Evolutionary conservation across 805 yeast species (phyloP), one percentile per base, ranked within the genome.

Genomic region (Sugiyamaella mastotermitis): DNA sequence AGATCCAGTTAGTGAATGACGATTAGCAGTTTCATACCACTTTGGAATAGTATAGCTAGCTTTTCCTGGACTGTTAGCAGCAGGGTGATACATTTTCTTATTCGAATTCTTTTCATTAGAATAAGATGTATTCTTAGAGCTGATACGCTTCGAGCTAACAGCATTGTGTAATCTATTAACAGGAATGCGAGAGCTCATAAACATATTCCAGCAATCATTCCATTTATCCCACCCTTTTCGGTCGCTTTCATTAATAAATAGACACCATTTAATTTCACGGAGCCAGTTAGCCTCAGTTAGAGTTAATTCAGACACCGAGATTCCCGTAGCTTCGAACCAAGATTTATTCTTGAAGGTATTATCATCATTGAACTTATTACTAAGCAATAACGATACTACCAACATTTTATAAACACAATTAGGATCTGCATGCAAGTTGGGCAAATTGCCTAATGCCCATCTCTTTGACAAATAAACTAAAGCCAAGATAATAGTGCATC

Each of bases 321-420:
- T 71, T 14, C 94, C 94, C 4, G 96, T 83, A n/a, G 97, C 97
- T 45, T 86, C 87, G 29, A 86, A 75, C 98, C 98, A 90, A 5
- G 96, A 85, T 54, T 78, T 80, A 64, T 90, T 90, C 44, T 95
- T 86, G 57, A 90, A 90, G 20, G 97, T 90, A 64, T 90, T 87
- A 65, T 90, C 98, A 62, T 90, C 97, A 57, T 88, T 86, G 60
- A 86, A 85, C 64, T 90, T 90, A 66, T 90, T 90, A 33, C 96
- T 94, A 45, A 90, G 66, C 25, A 90, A 75, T 31, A 90, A 69
- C 2, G 94, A 72, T 15, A 82, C 69, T 30, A 80, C 77, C 29
- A 86, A 59, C 57, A 66, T 71, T 55, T 64, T 69, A 64, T 71
- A 83, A 54, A 44, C 42, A 15, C 46, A 45, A 15, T 33, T 24